Evolutionary conservation across 228 moss, liverwort and hornwort genomes (phyloP).

Genomic region (Sphagnum fallax): DNA sequence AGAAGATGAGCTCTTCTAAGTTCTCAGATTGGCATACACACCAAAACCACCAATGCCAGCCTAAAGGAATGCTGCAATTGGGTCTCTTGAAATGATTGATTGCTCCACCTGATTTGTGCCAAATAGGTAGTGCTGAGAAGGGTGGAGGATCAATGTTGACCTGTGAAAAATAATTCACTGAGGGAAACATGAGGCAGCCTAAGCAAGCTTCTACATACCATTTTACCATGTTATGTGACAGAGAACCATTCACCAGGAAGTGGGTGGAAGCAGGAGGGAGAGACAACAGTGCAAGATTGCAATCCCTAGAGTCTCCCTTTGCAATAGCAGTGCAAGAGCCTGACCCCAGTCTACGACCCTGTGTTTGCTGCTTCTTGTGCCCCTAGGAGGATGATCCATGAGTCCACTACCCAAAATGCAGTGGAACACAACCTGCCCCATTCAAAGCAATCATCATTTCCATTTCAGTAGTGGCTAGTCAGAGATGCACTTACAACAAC

Average conservation of each 20-base stretch:
- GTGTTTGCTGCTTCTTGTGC: constrained; percentile 81
- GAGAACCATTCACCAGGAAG: constrained; percentile 92
- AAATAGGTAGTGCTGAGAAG: constrained; percentile 47
- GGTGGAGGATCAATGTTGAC: constrained; percentile 78
- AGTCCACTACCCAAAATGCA: constrained; percentile 94
- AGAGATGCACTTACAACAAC: too few relatives aligned
- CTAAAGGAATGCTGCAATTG: constrained; percentile 86
- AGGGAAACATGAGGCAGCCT: constrained; percentile 86
- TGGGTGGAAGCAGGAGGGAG: constrained; percentile 57
- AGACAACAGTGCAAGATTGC: constrained; percentile 73
- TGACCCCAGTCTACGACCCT: constrained; percentile 77
- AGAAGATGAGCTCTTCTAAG: constrained; percentile 74
- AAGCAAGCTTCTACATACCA: constrained; percentile 83
- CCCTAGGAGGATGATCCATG: constrained; percentile 87
- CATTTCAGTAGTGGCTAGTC: too few relatives aligned
- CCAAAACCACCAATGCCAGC: constrained; percentile 71
- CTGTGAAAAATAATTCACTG: constrained; percentile 82
- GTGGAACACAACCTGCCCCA: constrained; percentile 85
- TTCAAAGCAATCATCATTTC: too few relatives aligned
- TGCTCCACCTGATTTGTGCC: constrained; percentile 74
- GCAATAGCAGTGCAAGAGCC: constrained; percentile 87
- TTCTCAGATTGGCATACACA: constrained; percentile 86
- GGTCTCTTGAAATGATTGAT: constrained; percentile 89
- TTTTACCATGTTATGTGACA: constrained; percentile 61
- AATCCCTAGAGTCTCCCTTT: constrained; percentile 80